Evolutionary conservation across 441 rosid genomes (phyloP), one percentile per base, ranked within the genome.

Genomic region (Croton laevigatus): DNA sequence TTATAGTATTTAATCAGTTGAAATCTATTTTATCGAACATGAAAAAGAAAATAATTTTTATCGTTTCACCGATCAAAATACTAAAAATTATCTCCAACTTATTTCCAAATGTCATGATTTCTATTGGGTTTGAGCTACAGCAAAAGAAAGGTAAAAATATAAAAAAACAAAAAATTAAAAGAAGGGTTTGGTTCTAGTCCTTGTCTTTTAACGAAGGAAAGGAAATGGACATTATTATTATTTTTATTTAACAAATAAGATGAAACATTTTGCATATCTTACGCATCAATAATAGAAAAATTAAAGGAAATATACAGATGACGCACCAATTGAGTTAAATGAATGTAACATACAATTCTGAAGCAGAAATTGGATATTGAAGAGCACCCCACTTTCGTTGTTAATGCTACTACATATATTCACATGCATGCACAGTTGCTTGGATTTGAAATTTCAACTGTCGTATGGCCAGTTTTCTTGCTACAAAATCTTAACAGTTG

Each of bases 221-320:
- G 14, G 27, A 19, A 3, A 40, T 6, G 44, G 44, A 40, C 44
- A 40, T 7, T 37, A 3, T 22, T 23, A 8, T 16, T 53, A 40
- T 7, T 37, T 0, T 22, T 23, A 8, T 16, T 53, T 53, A 13
- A 5, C 19, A n/a, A 37, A 27, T 4, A 37, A n/a, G 22, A 37
- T 8, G 46, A 37, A 59, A 59, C 63, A 59, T 59, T 59, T 59
- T 59, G 12, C 63, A 14, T 8, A 59, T 32, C 11, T 59, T 59
- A 13, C 42, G 42, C 62, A 34, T 12, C 42, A 7, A 59, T 34
- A 34, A 59, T 59, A n/a, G 57, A 0, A n/a, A 52, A 53, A 19
- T 53, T 8, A 8, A n/a, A 4, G 22, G 11, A n/a, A 53, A n/a
- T 2, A 27, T 27, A n/a, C 0, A 53, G 27, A 53, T 5, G 27